Evolutionary conservation across 1,284 basidiomycete genomes (phyloP), one percentile per base, ranked within the genome.

Genomic region (Moesziomyces globuligerus): DNA sequence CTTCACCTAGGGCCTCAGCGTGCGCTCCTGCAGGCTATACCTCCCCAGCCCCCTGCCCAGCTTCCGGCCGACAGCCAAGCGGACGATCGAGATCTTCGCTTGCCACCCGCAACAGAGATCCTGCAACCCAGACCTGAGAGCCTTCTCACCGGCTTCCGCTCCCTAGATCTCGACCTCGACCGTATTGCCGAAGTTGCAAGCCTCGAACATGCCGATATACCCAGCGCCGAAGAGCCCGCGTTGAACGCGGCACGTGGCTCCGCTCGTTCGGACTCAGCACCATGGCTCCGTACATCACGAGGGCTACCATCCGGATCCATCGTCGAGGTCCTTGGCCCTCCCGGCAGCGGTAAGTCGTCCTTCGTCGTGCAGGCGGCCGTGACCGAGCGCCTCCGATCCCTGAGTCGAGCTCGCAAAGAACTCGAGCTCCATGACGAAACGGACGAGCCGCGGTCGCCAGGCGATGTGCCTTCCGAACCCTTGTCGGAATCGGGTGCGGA

Each of bases 241-340:
- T 6, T 26, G 18, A 17, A 10, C 20, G 18, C 40, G 9, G 15
- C n/a, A 17, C 15, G n/a, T 9, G 28, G n/a, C 10, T 6, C 9
- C 4, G 1, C 29, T 26, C 32, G 40, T 6, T 25, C 46, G 26
- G 8, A 21, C 15, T 20, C 17, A 13, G 32, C 54, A 7, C 29
- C 34, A 4, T 37, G 53, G 1, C 55, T 55, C 17, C 45, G 15
- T 20, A 34, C 38, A 21, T 53, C 57, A 44, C 43, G 42, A 15
- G 68, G 68, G 15, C 56, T 71, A 13, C 57, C 60, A 1, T 65
- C 68, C 4, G 68, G 68, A 2, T 71, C 68, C 11, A 41, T 60
- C 3, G 20, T 71, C 7, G 68, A 71, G 32, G 54, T 65, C 13
- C 48, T 71, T 4, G 68, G 68, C 18, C 68, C 68, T 3, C 57